Conservation (phyloP, 257 asterid genomes). For the Verbascum thapsus region DNA sequence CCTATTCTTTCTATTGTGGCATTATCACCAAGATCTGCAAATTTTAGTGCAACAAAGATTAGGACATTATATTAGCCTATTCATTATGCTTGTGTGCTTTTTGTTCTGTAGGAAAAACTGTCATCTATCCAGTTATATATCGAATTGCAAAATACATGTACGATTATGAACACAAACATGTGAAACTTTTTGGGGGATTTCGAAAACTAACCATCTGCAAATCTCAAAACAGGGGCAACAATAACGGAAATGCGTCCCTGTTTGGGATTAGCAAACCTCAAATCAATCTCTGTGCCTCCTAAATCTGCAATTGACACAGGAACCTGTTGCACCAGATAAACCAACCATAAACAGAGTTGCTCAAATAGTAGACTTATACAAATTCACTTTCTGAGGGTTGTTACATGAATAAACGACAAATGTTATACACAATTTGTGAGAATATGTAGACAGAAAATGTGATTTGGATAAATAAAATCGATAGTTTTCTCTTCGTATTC, state of each 20-base stretch:
- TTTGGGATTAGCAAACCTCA: slow-evolving; percentile 82
- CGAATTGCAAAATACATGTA: background rate
- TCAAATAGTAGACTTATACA: background rate
- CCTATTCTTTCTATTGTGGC: slow-evolving; percentile 82
- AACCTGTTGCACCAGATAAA: slow-evolving; percentile 47
- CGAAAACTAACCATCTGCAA: slow-evolving; percentile 64
- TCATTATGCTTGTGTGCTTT: background rate
- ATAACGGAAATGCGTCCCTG: slow-evolving; percentile 79
- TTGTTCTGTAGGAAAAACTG: background rate
- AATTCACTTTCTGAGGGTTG: background rate
- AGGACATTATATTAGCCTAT: background rate
- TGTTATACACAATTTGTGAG: too few species aligned
- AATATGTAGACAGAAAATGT: too few species aligned
- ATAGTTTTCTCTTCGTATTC: too few species aligned
- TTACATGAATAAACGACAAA: too few species aligned
- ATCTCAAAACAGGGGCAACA: slow-evolving; percentile 90
- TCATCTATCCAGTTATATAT: too few species aligned
- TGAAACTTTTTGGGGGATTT: slow-evolving; percentile 16
- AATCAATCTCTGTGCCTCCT: slow-evolving; percentile 96
- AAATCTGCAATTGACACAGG: slow-evolving; percentile 98
- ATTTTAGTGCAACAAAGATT: slow-evolving; percentile 25
- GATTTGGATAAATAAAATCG: too few species aligned
- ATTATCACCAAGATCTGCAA: slow-evolving; percentile 72
- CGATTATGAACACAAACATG: slow-evolving; percentile 20
- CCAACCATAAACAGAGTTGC: background rate